phyloP scores from a whole-genome alignment of 2,329 filamentous ascomycete species.

The Phyllosticta citriasiana region DNA sequence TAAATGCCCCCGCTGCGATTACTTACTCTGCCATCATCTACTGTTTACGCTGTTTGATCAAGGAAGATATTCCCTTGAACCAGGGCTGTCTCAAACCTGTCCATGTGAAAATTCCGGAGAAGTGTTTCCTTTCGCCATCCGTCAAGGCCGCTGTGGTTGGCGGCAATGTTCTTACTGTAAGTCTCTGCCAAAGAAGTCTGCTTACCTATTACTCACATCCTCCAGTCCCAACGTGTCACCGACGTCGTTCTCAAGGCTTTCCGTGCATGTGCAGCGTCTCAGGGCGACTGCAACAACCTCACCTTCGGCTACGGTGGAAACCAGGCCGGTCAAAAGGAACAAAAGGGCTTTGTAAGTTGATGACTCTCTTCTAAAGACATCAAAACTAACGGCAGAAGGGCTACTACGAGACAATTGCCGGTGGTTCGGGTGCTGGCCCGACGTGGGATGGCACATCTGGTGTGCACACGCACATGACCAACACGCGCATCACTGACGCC shows the following conservation, averaged over 20 bases:
- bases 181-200: not conserved
- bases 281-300: constrained; percentile 76
- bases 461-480: constrained; percentile 81
- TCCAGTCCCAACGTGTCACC: constrained; percentile 60
- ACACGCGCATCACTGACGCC: constrained; percentile 71
- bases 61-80: constrained; percentile 74
- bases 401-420: constrained; percentile 79
- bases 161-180: constrained; percentile 63
- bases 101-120: constrained; percentile 60
- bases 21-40: constrained; percentile 82
- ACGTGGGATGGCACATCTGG: constrained; percentile 64
- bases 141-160: constrained; percentile 72
- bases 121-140: constrained; percentile 64
- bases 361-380: not conserved
- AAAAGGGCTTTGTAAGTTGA: constrained; percentile 54
- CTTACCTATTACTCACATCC: not conserved
- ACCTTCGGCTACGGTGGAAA: constrained; percentile 76
- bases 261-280: constrained; percentile 64
- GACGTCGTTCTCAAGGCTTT: constrained; percentile 78
- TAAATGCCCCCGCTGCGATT: constrained; percentile 72
- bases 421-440: constrained; percentile 63
- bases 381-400: constrained; percentile 30
- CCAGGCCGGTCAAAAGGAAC: constrained; percentile 44
- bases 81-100: constrained; percentile 76
- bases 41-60: constrained; percentile 70